Evolutionary conservation across 2,329 filamentous ascomycete genomes (phyloP).

Genomic region (Microascus cirrosus): DNA sequence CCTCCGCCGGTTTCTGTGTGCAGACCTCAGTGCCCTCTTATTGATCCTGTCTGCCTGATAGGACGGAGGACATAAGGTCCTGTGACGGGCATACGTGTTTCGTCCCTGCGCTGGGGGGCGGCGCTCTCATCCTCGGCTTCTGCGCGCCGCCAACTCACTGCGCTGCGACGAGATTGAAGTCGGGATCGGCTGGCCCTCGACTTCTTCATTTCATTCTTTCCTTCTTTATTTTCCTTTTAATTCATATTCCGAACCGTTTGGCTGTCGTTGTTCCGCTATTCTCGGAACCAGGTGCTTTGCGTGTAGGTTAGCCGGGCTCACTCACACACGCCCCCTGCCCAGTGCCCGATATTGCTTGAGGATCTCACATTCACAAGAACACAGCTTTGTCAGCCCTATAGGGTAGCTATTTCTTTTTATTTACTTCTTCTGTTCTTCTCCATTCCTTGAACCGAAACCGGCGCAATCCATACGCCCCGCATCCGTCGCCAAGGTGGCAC

Average conservation of each 20-base stretch:
- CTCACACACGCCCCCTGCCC: background rate
- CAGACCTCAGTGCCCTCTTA: background rate
- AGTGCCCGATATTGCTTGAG: background rate
- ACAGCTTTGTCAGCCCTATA: too few relatives aligned
- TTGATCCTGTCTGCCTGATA: background rate
- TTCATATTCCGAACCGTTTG: background rate
- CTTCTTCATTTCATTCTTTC: background rate
- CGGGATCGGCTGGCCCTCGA: too few relatives aligned
- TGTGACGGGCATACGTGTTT: background rate
- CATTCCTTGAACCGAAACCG: too few relatives aligned
- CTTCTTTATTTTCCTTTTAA: background rate
- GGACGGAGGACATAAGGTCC: background rate
- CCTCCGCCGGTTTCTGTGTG: background rate
- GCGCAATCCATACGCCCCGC: too few relatives aligned
- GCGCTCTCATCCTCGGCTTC: too few relatives aligned
- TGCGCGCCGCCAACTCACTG: too few relatives aligned
- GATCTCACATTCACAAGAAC: too few relatives aligned
- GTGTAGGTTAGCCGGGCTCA: background rate
- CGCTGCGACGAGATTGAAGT: too few relatives aligned
- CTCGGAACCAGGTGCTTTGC: background rate
- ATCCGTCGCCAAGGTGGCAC: too few relatives aligned
- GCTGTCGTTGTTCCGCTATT: background rate
- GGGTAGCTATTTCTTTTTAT: too few relatives aligned
- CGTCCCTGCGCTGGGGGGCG: background rate
- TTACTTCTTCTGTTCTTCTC: background rate